Base-by-base conservation (phyloP, 768 basidiomycete genomes). In the Leccinum barrowsii region DNA sequence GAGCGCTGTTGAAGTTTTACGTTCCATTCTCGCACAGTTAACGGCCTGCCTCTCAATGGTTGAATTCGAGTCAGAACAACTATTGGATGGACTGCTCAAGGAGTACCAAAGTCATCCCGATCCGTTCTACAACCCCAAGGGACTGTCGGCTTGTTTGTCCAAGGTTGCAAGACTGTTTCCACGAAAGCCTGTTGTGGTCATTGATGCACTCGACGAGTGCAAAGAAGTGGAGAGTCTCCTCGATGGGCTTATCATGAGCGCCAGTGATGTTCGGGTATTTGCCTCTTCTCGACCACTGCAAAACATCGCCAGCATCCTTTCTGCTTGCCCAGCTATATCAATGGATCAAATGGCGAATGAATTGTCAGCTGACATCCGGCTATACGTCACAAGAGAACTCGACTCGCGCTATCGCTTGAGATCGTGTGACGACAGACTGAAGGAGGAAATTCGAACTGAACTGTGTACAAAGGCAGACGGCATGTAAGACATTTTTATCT, bases 191-290 rank as follows among this genome's bases (percentile, higher is more conserved):
- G 2, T 69, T 0, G 40, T 66, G 4, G 44, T 68, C 21, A 34
- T 70, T 2, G 69, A 70, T 35, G 62, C 62, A 13, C 59, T 70
- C 2, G 66, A 70, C 17, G 69, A 69, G 15, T 69, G 68, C 28
- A 56, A 54, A 19, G 57, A 54, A 5, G 8, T 42, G 3, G 50
- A 61, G n/a, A 55, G n/a, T 17, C 54, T 70, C 5, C 55, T 69
- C 1, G 50, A 37, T 0, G 58, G 57, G 15, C 61, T 69, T 17
- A 7, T 54, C 26, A 12, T 4, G 54, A 24, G 22, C 6, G 22
- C 6, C 5, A 37, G 52, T 2, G 50, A 48, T 6, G 4, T 56
- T 0, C 59, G 28, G 10, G 17, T 62, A 0, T 59, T 68, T 15
- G 42, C 56, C 35, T 62, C 68, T 0, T 55, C 50, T 35, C 60